phyloP scores from a whole-genome alignment of 768 basidiomycete species.

The Mycena polygramma region DNA sequence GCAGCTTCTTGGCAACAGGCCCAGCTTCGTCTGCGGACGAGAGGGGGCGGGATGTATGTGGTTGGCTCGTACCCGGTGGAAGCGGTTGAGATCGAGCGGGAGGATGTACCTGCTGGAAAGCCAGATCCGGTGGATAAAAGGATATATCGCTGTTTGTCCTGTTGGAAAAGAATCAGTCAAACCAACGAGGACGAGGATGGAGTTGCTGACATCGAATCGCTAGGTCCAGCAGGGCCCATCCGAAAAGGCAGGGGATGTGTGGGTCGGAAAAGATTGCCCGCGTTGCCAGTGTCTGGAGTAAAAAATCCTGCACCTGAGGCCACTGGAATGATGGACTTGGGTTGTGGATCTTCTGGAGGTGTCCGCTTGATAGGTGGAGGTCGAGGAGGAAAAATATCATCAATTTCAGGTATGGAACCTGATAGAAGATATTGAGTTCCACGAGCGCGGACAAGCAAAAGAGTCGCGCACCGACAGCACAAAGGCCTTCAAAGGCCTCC shows the following conservation, averaged over 20 bases:
- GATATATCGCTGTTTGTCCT: conserved; percentile 72
- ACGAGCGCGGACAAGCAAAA: conserved; percentile 28
- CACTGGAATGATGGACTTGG: conserved; percentile 60
- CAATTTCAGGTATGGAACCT: conserved; percentile 81
- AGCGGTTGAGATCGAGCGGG: conserved; percentile 48
- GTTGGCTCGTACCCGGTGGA: conserved; percentile 59
- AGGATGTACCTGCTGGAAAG: conserved; percentile 67
- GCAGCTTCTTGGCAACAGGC: conserved; percentile 81
- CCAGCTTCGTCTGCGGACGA: conserved; percentile 88
- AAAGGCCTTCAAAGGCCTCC: conserved; percentile 94
- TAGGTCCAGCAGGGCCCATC: conserved; percentile 64
- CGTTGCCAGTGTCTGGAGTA: conserved; percentile 74
- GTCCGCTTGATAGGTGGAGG: conserved; percentile 66
- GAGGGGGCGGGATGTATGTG: conserved; percentile 72
- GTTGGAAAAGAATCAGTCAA: conserved; percentile 18
- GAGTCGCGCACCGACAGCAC: conserved; percentile 73
- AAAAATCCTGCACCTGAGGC: conserved; percentile 82
- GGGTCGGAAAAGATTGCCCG: conserved; percentile 67
- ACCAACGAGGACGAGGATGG: conserved; percentile 19
- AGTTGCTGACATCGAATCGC: conserved; percentile 72
- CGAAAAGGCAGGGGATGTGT: conserved; percentile 69
- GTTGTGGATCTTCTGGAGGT: conserved; percentile 64
- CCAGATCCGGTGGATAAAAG: conserved; percentile 66
- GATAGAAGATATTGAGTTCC: conserved; percentile 33
- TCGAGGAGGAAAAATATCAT: conserved; percentile 78